A percentile compares a stretch with the other conserved stretches of the same genome.
These are phyloP conservation scores for Heteromeles arbutifolia DNA, from an alignment of 306 rosid species.

Conservation along the genomic window DNA sequence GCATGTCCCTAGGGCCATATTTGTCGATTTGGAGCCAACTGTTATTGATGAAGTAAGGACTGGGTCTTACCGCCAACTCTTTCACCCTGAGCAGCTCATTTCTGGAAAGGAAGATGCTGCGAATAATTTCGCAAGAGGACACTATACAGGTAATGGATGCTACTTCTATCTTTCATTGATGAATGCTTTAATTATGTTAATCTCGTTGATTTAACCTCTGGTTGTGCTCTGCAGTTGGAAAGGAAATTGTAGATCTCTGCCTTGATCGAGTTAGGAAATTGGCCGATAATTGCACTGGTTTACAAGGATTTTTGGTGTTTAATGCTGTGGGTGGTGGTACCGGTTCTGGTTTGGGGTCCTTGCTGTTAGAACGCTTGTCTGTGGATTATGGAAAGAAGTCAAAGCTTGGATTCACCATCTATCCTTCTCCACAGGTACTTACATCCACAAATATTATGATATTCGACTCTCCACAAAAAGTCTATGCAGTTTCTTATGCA, in stretches of 20 bases:
- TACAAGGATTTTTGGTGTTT: slow-evolving; percentile 92
- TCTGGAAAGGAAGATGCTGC: slow-evolving; percentile 99
- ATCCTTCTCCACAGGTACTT: slow-evolving; percentile 96
- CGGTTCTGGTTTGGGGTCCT: slow-evolving; percentile 90
- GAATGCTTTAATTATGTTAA: not conserved
- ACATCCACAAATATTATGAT: not conserved
- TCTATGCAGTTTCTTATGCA: not conserved
- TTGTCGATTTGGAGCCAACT: slow-evolving; percentile 94
- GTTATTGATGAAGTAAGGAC: slow-evolving; percentile 89
- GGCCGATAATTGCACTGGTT: slow-evolving; percentile 96
- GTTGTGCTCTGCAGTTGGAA: slow-evolving; percentile 44
- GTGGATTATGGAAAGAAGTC: slow-evolving; percentile 96
- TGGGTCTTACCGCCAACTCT: slow-evolving; percentile 81
- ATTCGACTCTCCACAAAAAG: not conserved
- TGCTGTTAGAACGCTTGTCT: slow-evolving; percentile 80
- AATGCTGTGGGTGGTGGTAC: slow-evolving; percentile 98
- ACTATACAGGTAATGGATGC: slow-evolving; percentile 54
- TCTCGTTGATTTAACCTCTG: not conserved
- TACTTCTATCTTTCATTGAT: not conserved
- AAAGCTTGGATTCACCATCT: slow-evolving; percentile 92
- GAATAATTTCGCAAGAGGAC: slow-evolving; percentile 94
- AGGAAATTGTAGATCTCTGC: slow-evolving; percentile 96
- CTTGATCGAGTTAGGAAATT: slow-evolving; percentile 86
- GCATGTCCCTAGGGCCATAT: slow-evolving; percentile 91
- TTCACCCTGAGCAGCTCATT: slow-evolving; percentile 94